A percentile compares a stretch with the other conserved stretches of the same genome.
phyloP scores from a whole-genome alignment of 257 asterid species.

The Solanum gracilifrons region DNA sequence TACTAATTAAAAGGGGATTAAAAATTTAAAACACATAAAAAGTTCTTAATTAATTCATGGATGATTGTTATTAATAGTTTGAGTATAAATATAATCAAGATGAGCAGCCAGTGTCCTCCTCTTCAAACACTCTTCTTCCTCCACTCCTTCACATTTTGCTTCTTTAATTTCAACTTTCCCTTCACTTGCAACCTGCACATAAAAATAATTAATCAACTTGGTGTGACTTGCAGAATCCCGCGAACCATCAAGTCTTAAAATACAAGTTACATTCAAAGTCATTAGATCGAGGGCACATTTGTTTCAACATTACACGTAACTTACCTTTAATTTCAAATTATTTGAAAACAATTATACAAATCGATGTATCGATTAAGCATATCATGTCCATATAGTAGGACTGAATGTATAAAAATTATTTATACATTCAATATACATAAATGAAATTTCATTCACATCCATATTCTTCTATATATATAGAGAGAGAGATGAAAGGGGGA shows the following conservation, averaged over 20 bases:
- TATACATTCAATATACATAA: no score
- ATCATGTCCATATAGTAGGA: no score
- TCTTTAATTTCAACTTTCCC: neutral
- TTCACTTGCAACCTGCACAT: conserved; percentile 2
- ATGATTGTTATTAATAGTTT: neutral
- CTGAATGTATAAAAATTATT: no score
- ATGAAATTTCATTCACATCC: no score
- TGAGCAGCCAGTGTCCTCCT: conserved; percentile 25
- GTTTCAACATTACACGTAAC: neutral
- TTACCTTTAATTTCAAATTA: neutral
- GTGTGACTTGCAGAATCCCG: neutral
- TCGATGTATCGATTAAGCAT: no score
- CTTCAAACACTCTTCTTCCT: conserved; percentile 28
- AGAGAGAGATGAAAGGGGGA: neutral
- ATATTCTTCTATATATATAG: no score
- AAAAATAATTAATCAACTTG: neutral
- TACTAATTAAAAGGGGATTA: neutral
- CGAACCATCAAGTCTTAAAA: neutral
- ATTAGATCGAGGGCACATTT: neutral
- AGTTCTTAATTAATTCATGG: neutral
- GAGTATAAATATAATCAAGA: conserved; percentile 39
- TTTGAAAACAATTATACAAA: no score
- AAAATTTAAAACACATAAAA: neutral
- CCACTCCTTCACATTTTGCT: conserved; percentile 26
- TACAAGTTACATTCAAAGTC: neutral